Conservation (phyloP, 1,284 basidiomycete species). For the Crepidotus sp. region DNA sequence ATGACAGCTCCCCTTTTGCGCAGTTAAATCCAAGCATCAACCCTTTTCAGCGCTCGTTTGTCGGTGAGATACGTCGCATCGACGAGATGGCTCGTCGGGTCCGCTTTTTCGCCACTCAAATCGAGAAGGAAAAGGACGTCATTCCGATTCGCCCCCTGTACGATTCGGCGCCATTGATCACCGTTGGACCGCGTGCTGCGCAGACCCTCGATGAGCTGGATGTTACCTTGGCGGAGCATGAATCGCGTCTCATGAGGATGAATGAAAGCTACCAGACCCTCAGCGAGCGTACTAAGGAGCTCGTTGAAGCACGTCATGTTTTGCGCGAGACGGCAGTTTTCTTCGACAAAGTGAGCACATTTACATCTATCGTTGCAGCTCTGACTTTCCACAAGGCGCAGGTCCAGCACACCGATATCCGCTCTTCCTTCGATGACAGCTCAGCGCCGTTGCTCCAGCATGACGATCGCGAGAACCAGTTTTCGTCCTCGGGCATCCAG, state of each 20-base stretch:
- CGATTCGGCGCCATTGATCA: conserved; percentile 76
- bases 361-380: too few species aligned
- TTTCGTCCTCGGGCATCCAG: conserved; percentile 41
- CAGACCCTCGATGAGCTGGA: conserved; percentile 94
- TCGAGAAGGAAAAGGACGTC: conserved; percentile 76
- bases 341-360: conserved; percentile 86
- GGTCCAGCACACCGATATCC: conserved; percentile 68
- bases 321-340: conserved; percentile 94
- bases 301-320: conserved; percentile 90
- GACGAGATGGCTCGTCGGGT: conserved; percentile 95
- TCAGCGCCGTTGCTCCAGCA: conserved; percentile 88
- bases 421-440: conserved; percentile 88
- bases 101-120: conserved; percentile 84
- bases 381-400: conserved; percentile 52
- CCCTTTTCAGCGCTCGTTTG: conserved; percentile 97
- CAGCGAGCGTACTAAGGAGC: conserved; percentile 79
- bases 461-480: conserved; percentile 75
- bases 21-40: conserved; percentile 93
- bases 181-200: conserved; percentile 83
- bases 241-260: conserved; percentile 83
- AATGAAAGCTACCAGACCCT: conserved; percentile 89
- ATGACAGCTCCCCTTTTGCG: conserved; percentile 8
- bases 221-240: conserved; percentile 81
- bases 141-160: conserved; percentile 76
- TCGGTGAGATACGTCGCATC: conserved; percentile 88